Base-by-base conservation (phyloP, 306 rosid species). In the Pterocarpus santalinus region DNA sequence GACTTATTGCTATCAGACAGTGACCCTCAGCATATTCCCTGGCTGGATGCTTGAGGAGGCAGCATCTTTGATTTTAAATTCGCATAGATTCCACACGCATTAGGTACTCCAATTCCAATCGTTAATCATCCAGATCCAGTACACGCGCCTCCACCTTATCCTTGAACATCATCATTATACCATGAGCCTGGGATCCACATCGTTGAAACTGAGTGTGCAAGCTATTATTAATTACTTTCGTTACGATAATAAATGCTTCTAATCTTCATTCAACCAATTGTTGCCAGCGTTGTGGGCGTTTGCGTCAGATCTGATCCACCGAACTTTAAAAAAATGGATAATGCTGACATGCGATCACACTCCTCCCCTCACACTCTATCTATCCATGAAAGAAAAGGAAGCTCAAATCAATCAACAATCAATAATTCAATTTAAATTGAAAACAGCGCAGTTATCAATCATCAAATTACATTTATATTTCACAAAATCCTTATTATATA, bases 11-110 rank as follows among this genome's bases (percentile, higher is more conserved):
- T 36, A 14, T 32, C 56, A 33, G 5, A 2, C 9, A 36, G 82
- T 1, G 75, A 67, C 67, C 47, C 47, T 34, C 5, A 5, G 81
- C 62, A 84, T 80, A 84, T 84, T 75, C 87, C 49, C 60, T 8
- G 5, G 36, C 4, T 9, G 35, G 68, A 79, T 84, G 17, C 87
- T 66, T 3, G 16, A 30, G 17, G n/a, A 5, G 14, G 8, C 56
- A 51, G 7, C 69, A 38, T 32, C 9, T 39, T 55, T 5, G 1
- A 0, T 28, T 15, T 39, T 12, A 12, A 49, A 33, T 53, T 46
- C 57, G 7, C 47, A 34, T 22, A 64, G 74, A 82, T 75, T 13
- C 85, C 65, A 32, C 3, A 5, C 17, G 2, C 7, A 63, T 44
- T 22, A 9, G 15, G 13, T n/a, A 15, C 17, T 34, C 28, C 39